Evolutionary conservation across 139 green algal genomes (phyloP).

Genomic region (Chlorella sp.): DNA sequence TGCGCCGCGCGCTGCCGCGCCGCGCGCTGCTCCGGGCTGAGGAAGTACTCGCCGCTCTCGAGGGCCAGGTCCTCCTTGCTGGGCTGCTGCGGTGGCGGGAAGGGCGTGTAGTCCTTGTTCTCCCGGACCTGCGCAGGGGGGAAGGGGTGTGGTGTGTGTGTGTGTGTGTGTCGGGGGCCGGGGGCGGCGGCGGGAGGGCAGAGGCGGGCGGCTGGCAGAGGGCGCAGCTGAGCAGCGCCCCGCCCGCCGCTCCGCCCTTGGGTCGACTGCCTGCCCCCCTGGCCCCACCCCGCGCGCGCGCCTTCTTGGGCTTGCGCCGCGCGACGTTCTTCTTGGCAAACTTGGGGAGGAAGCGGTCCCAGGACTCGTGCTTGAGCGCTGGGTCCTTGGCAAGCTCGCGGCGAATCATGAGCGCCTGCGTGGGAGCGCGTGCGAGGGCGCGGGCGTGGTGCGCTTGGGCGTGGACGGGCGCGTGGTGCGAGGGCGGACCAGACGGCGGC

Average conservation of each 20-base stretch:
- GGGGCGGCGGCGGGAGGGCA: no score
- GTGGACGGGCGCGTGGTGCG: no score
- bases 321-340: constrained; percentile 99
- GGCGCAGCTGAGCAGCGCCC: no score
- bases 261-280: no score
- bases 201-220: no score
- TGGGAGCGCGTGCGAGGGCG: no score
- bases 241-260: no score
- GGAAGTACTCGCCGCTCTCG: constrained; percentile 97
- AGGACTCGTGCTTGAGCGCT: constrained; percentile 77
- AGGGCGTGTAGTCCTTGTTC: constrained; percentile 94
- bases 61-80: constrained; percentile 91
- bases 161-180: no score
- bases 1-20: constrained; percentile 39
- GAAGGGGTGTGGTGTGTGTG: not conserved
- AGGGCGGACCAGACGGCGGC: no score
- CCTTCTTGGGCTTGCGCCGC: constrained; percentile 79
- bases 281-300: constrained; percentile 13
- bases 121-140: constrained; percentile 38
- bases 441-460: no score
- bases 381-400: constrained; percentile 76
- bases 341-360: constrained; percentile 98
- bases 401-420: constrained; percentile 99
- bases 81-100: constrained; percentile 92
- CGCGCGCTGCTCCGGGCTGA: constrained; percentile 79